phyloP scores from a whole-genome alignment of 129 eudicot genomes.

The Lactuca saligna region DNA sequence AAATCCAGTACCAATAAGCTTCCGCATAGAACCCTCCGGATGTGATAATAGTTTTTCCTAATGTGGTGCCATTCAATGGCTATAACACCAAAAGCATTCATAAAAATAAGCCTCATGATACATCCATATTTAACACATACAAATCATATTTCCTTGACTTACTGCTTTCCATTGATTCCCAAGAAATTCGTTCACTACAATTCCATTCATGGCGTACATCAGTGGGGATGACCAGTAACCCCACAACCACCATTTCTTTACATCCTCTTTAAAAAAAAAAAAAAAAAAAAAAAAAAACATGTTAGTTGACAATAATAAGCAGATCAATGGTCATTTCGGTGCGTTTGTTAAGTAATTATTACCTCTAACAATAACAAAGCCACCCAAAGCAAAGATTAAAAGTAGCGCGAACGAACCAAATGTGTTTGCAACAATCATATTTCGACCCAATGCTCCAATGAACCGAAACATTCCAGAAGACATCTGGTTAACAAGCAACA shows the following conservation, averaged over 20 bases:
- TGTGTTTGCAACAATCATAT: constrained; percentile 66
- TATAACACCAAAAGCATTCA: neutral
- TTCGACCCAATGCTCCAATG: constrained; percentile 55
- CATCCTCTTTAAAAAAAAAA: constrained; percentile 19
- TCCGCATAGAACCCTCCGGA: neutral
- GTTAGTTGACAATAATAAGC: neutral
- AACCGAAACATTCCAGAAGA: constrained; percentile 58
- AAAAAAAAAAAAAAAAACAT: neutral
- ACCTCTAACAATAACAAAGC: constrained; percentile 42
- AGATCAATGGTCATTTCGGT: neutral
- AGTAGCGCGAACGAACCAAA: constrained; percentile 32
- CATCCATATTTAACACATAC: neutral
- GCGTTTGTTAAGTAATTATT: neutral
- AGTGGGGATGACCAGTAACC: constrained; percentile 71
- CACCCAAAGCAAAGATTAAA: constrained; percentile 50
- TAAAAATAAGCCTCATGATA: neutral
- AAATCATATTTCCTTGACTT: constrained; percentile 28
- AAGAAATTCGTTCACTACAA: constrained; percentile 60
- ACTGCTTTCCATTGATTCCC: constrained; percentile 59
- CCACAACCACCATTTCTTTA: constrained; percentile 74
- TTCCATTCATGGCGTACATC: constrained; percentile 66
- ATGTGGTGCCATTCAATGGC: constrained; percentile 2
- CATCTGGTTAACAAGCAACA: constrained; percentile 51
- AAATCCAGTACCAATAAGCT: neutral
- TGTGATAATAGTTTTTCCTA: constrained; percentile 41